phyloP scores from a whole-genome alignment of 2,329 filamentous ascomycete species.

The Verticillium alfalfae region DNA sequence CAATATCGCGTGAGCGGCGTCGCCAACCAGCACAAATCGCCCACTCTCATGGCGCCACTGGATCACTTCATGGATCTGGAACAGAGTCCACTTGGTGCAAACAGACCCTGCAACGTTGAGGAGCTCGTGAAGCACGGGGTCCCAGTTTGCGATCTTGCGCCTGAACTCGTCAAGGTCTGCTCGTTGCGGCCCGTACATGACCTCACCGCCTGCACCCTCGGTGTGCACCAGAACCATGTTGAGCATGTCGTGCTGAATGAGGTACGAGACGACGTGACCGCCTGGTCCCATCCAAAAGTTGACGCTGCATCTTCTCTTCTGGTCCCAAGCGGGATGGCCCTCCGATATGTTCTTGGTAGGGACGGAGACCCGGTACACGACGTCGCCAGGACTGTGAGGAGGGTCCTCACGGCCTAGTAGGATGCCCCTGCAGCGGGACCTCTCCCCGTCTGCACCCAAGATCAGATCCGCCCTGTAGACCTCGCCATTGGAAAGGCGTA shows the following conservation, averaged over 20 bases:
- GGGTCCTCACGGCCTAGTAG: neutral
- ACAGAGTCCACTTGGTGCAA: neutral
- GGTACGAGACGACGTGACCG: neutral
- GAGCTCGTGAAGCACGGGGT: neutral
- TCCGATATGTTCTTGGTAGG: neutral
- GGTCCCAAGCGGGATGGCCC: neutral
- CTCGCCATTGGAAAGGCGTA: neutral
- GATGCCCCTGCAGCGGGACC: neutral
- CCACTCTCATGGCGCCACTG: neutral
- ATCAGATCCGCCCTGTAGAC: neutral
- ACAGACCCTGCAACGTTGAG: neutral
- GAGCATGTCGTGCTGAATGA: neutral
- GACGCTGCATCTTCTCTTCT: neutral
- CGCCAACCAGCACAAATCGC: neutral
- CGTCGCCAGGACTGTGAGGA: neutral
- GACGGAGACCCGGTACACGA: neutral
- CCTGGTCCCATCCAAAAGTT: neutral
- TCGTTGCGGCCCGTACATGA: neutral
- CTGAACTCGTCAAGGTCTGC: neutral
- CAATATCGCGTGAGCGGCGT: neutral
- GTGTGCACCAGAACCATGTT: neutral
- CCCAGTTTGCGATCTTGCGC: neutral
- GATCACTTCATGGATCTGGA: neutral
- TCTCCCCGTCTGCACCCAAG: neutral
- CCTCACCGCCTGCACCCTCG: neutral